Percentiles rank a stretch among this genome's conserved stretches.
Evolutionary conservation across 805 yeast species (phyloP).

Genomic region (Candida methanosorbosa): DNA sequence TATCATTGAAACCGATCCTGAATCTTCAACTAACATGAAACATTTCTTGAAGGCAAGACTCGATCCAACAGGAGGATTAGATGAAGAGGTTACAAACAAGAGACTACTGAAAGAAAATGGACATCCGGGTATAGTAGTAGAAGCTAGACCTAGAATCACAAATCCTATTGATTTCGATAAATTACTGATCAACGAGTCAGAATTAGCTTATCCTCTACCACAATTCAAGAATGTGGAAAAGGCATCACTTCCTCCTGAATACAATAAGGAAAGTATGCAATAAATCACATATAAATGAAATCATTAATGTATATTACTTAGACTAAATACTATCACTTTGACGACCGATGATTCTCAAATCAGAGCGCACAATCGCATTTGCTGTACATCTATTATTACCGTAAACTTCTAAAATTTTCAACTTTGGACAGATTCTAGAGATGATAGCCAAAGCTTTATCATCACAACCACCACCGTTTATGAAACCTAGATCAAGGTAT

Average conservation of each 20-base stretch:
- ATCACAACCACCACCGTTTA: constrained; percentile 64
- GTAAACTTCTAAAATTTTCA: constrained; percentile 67
- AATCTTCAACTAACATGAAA: constrained; percentile 22
- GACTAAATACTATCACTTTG: constrained; percentile 51
- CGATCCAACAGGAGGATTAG: constrained; percentile 12
- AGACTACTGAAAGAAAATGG: constrained; percentile 24
- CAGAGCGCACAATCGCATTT: constrained; percentile 41
- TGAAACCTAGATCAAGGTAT: constrained; percentile 70
- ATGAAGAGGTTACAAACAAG: constrained; percentile 21
- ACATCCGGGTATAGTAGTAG: constrained; percentile 25
- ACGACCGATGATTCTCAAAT: constrained; percentile 62
- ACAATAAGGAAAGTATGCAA: constrained; percentile 20
- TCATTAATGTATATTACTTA: not conserved
- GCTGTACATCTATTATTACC: constrained; percentile 67
- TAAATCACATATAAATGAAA: constrained; percentile 2
- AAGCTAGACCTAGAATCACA: constrained; percentile 32
- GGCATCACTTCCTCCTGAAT: constrained; percentile 39
- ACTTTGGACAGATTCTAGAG: constrained; percentile 49
- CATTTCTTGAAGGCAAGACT: constrained; percentile 23
- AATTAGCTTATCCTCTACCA: constrained; percentile 34
- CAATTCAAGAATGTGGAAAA: constrained; percentile 57
- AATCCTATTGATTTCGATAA: constrained; percentile 27
- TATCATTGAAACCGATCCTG: constrained; percentile 21
- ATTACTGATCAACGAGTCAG: constrained; percentile 11
- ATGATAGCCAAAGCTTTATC: constrained; percentile 55